Evolutionary conservation across 1,284 basidiomycete genomes (phyloP), one percentile per base, ranked within the genome.

Genomic region (Cryptococcus sp.): DNA sequence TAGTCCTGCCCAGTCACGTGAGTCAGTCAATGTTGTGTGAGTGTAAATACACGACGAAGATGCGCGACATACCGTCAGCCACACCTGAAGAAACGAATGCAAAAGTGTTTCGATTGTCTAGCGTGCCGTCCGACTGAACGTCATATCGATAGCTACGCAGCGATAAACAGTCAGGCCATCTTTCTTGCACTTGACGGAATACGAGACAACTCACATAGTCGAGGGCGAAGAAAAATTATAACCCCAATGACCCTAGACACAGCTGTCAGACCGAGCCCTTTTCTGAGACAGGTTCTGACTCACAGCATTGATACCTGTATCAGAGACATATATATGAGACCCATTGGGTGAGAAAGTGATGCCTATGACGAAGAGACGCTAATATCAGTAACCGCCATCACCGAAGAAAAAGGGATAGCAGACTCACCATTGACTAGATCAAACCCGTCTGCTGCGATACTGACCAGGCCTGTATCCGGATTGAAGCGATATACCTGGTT

Each of bases 401-500:
- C 8, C 5, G 29, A 34, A 7, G 8, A 34, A 13, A 34, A 34
- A 13, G 8, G 8, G 29, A 34, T 13, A 5, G n/a, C n/a, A 4
- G 29, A 59, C 69, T 37, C 23, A 74, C 72, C 77, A 56, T 79
- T 79, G 0, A 71, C 74, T 57, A 73, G 67, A 46, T 68, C 57
- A 65, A 89, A 86, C 34, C 84, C 85, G 60, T 88, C 87, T 0
- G 88, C 87, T 2, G 89, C 85, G 3, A 87, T 86, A 5, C 83
- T 82, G 2, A 91, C 82, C 17, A 81, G 75, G 10, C 87, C 82
- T 0, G 84, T 87, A 40, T 66, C 79, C 11, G 85, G 84, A 67
- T 89, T 84, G 61, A 89, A 85, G 13, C 85, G 81, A 66, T 90
- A 91, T 2, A 89, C 86, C 67, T 89, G 88, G 49, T 83, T 84